These are phyloP conservation scores for Usnea hakonensis DNA, from an alignment of 495 filamentous ascomycete genomes.

Conservation along the genomic window DNA sequence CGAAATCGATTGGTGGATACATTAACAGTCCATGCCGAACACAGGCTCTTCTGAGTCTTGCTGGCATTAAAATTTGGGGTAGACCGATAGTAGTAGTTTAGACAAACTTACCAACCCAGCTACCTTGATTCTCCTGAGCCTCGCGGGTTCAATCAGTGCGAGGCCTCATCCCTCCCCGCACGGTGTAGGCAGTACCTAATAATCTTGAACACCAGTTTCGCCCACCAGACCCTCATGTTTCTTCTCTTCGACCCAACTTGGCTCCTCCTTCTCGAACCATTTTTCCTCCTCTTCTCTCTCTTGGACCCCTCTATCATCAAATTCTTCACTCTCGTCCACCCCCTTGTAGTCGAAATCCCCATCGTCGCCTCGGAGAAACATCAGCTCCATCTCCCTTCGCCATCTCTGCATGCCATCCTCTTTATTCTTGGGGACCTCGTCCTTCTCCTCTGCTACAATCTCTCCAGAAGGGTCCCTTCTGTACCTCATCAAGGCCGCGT, in stretches of 20 bases:
- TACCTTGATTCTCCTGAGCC: neutral
- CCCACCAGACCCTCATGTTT: conserved; percentile 41
- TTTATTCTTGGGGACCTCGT: conserved; percentile 49
- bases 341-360: conserved; percentile 64
- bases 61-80: neutral
- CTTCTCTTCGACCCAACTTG: conserved; percentile 50
- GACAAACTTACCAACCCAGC: too few species aligned
- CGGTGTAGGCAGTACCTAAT: conserved; percentile 31
- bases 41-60: neutral
- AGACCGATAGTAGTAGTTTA: too few species aligned
- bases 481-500: conserved; percentile 42
- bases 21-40: neutral
- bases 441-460: conserved; percentile 49
- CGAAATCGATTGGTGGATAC: neutral
- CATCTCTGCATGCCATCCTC: conserved; percentile 61
- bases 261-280: conserved; percentile 73
- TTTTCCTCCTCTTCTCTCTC: conserved; percentile 52
- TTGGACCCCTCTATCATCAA: conserved; percentile 54
- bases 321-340: conserved; percentile 64
- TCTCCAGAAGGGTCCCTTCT: conserved; percentile 44
- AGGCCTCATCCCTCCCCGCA: neutral
- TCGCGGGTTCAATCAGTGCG: neutral
- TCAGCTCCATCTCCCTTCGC: conserved; percentile 56
- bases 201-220: conserved; percentile 79
- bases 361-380: conserved; percentile 66